A percentile compares a stretch with the other conserved stretches of the same genome.
Conservation (phyloP, 2,329 filamentous ascomycete species). For the Zymoseptoria tritici region DNA sequence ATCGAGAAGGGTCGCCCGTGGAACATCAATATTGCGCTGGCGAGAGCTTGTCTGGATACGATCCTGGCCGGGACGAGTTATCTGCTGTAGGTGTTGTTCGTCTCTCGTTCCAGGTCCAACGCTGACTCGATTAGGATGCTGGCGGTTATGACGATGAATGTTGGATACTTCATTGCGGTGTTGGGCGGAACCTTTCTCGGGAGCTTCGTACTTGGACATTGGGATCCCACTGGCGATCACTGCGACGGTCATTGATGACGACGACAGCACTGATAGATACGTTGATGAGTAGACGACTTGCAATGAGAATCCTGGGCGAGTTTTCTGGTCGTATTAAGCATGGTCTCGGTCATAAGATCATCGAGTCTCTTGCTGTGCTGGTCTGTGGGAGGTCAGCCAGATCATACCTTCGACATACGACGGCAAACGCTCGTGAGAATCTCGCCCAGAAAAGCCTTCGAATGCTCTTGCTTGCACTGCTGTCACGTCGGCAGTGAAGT, state of each 20-base stretch:
- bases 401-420: no score
- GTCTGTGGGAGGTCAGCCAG: no score
- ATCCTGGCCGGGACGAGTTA: conserved; percentile 68
- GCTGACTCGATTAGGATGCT: conserved; percentile 59
- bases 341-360: no score
- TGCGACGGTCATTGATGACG: conserved; percentile 13
- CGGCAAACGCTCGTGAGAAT: no score
- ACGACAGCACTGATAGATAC: no score
- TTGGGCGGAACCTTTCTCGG: conserved; percentile 71
- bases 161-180: conserved; percentile 72
- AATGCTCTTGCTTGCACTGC: no score
- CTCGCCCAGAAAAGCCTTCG: no score
- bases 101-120: background rate
- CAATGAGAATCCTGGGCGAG: no score
- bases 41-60: conserved; percentile 62
- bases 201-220: conserved; percentile 26
- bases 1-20: conserved; percentile 50
- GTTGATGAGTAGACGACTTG: no score
- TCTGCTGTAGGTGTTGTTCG: conserved; percentile 59
- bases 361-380: no score
- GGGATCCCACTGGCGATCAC: conserved; percentile 13
- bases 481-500: no score
- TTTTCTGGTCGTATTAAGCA: no score
- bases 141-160: conserved; percentile 80
- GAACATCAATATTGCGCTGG: conserved; percentile 69